Conservation (phyloP, 768 basidiomycete genomes). For the Termitomyces sp. region DNA sequence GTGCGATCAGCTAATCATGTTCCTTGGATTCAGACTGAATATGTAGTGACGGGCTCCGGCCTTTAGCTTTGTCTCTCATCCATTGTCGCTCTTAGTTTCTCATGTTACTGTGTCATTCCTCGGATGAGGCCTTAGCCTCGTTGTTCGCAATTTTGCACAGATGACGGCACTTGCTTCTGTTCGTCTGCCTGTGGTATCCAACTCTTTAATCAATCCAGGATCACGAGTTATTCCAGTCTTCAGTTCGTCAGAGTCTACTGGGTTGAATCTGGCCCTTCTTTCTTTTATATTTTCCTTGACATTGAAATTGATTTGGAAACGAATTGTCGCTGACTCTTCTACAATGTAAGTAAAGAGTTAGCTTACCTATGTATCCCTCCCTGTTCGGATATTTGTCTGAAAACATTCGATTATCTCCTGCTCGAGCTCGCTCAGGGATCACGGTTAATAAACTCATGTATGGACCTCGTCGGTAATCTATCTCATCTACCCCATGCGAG, state of each 20-base stretch:
- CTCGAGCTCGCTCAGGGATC: too few relatives aligned
- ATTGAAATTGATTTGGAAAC: not conserved
- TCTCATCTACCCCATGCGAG: too few relatives aligned
- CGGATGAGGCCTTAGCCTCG: not conserved
- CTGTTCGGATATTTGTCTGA: too few relatives aligned
- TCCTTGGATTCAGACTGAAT: not conserved
- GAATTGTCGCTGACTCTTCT: not conserved
- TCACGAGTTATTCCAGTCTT: not conserved
- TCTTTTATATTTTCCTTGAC: not conserved
- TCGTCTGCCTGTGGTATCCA: not conserved
- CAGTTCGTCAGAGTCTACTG: not conserved
- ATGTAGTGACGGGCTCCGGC: too few relatives aligned
- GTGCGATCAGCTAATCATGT: constrained; percentile 13
- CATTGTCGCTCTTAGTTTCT: too few relatives aligned
- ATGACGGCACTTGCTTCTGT: not conserved
- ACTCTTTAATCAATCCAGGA: not conserved
- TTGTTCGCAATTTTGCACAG: not conserved
- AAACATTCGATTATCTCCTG: too few relatives aligned
- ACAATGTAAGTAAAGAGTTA: too few relatives aligned
- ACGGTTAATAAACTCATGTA: too few relatives aligned
- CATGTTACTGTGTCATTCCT: too few relatives aligned
- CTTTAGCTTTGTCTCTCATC: too few relatives aligned
- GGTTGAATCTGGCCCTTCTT: not conserved
- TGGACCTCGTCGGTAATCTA: too few relatives aligned
- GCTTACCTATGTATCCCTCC: too few relatives aligned